phyloP scores from a whole-genome alignment of 768 basidiomycete genomes.

The Phlebiopsis gigantea region DNA sequence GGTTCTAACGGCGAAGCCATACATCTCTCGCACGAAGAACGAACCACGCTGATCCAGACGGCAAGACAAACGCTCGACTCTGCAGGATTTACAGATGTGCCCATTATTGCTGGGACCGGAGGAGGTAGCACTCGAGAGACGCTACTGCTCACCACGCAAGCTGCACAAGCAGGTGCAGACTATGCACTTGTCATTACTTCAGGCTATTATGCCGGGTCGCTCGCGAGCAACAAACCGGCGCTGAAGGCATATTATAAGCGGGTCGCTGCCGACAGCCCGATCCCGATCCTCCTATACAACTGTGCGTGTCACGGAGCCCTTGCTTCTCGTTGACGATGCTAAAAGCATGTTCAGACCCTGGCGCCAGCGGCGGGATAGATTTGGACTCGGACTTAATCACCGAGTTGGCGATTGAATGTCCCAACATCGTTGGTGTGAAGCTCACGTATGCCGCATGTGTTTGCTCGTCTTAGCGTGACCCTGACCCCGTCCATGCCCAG shows the following conservation, averaged over 20 bases:
- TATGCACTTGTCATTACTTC: constrained; percentile 80
- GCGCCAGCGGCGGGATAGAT: constrained; percentile 85
- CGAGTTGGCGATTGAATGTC: constrained; percentile 68
- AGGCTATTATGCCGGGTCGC: constrained; percentile 81
- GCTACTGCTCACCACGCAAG: constrained; percentile 66
- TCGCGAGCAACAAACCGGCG: constrained; percentile 55
- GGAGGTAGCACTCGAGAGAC: constrained; percentile 82
- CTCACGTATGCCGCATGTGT: constrained; percentile 57
- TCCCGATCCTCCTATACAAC: constrained; percentile 87
- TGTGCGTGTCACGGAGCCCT: constrained; percentile 43
- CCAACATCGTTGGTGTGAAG: constrained; percentile 84
- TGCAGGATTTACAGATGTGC: constrained; percentile 50
- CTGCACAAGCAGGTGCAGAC: constrained; percentile 83
- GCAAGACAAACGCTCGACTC: constrained; percentile 66
- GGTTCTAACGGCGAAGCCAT: constrained; percentile 47
- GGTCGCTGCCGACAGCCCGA: constrained; percentile 71
- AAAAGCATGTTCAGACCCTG: constrained; percentile 54
- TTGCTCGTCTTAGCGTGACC: not conserved
- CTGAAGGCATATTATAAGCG: constrained; percentile 77
- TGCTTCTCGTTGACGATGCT: constrained; percentile 11
- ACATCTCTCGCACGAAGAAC: constrained; percentile 39
- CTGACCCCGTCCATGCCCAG: constrained; percentile 31
- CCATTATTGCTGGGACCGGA: constrained; percentile 81
- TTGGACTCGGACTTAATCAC: constrained; percentile 84
- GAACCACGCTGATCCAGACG: constrained; percentile 19